Percentiles rank a stretch among this genome's conserved stretches.
phyloP scores from a whole-genome alignment of 2,329 filamentous ascomycete genomes.

The Paracoccidioides lutzii region DNA sequence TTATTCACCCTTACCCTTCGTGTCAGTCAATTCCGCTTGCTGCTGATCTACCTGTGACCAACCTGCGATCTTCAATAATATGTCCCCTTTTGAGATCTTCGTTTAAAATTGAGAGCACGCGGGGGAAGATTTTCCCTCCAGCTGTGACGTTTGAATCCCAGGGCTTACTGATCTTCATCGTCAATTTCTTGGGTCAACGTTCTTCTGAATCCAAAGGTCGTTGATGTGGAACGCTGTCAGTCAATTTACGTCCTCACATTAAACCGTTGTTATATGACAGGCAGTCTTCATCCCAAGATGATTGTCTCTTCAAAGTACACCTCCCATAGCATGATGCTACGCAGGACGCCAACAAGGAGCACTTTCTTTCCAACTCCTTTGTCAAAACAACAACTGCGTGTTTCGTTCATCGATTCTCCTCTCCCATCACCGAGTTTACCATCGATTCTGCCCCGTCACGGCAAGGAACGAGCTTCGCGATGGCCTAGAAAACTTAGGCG shows the following conservation, averaged over 20 bases:
- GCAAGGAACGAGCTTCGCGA: conserved; percentile 46
- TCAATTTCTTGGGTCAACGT: neutral
- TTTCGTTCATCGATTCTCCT: conserved; percentile 53
- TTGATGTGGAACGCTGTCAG: neutral
- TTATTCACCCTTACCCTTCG: neutral
- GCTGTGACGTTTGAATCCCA: neutral
- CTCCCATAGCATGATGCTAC: conserved; percentile 17
- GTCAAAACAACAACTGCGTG: conserved; percentile 46
- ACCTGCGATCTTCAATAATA: neutral
- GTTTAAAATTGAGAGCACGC: neutral
- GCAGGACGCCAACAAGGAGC: conserved; percentile 12
- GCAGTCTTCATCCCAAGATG: conserved; percentile 14
- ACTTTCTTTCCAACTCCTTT: conserved; percentile 12
- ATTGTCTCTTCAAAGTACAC: conserved; percentile 21
- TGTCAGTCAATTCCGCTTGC: neutral
- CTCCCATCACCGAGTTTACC: conserved; percentile 60
- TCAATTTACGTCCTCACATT: neutral
- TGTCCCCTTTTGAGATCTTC: neutral
- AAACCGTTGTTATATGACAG: neutral
- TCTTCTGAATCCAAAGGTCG: neutral
- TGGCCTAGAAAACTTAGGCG: conserved; percentile 48
- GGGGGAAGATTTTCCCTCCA: neutral
- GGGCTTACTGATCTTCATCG: neutral
- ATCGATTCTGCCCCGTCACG: conserved; percentile 51
- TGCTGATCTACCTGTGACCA: neutral